Percentiles rank a stretch among this genome's conserved stretches.
Conservation (phyloP, 805 yeast genomes). For the Teunomyces barrocoloradensis region DNA sequence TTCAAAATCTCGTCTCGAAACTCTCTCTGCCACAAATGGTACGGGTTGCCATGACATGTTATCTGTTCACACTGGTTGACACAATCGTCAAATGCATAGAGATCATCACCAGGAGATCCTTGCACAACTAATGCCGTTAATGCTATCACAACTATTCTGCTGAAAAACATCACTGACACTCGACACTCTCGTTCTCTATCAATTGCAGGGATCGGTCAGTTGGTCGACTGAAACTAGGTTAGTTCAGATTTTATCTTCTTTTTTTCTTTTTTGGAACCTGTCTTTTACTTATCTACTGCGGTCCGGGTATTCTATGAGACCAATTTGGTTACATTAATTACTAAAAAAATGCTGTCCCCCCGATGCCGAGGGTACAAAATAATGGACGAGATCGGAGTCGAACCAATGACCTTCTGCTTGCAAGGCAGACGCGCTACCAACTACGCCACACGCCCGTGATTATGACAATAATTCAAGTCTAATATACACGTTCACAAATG, state of each 20-base stretch:
- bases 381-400: slow-evolving; percentile 75
- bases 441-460: slow-evolving; percentile 69
- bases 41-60: slow-evolving; percentile 30
- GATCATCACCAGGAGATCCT: slow-evolving; percentile 59
- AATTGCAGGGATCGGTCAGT: not conserved
- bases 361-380: slow-evolving; percentile 13
- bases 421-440: slow-evolving; percentile 82
- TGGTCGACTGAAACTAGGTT: not conserved
- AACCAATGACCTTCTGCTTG: slow-evolving; percentile 77
- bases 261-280: not conserved
- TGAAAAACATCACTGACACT: not conserved
- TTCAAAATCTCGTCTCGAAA: slow-evolving; percentile 15
- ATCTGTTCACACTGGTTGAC: slow-evolving; percentile 46
- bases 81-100: slow-evolving; percentile 57
- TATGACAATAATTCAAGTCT: too few species aligned
- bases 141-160: not conserved
- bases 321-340: too few species aligned
- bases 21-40: slow-evolving; percentile 23
- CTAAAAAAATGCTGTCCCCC: not conserved
- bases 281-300: not conserved
- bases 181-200: not conserved
- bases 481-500: too few species aligned
- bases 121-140: not conserved
- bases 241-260: not conserved
- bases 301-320: not conserved